These are phyloP conservation scores for Aspergillus terreus DNA, from an alignment of 2,329 filamentous ascomycete genomes.

Conservation along the genomic window DNA sequence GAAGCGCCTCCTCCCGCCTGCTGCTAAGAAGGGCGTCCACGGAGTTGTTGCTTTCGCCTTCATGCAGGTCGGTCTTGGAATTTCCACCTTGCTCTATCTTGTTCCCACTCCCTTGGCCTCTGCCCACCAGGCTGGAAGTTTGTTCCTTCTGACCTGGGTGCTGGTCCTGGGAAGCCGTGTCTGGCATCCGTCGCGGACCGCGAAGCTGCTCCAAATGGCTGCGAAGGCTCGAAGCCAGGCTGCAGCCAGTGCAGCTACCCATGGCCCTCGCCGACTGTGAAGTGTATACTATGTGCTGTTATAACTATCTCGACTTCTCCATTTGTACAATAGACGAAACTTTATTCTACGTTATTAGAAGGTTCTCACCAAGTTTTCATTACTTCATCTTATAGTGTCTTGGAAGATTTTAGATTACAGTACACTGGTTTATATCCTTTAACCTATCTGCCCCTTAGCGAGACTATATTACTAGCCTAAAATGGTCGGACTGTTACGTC, in stretches of 20 bases:
- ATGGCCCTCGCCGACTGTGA: constrained; percentile 19
- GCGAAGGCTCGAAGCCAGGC: constrained; percentile 32
- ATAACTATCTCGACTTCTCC: constrained; percentile 15
- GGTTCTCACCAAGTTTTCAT: neutral
- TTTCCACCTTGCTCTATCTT: constrained; percentile 88
- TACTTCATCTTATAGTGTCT: no score
- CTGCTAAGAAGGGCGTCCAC: constrained; percentile 65
- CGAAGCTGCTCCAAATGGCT: constrained; percentile 54
- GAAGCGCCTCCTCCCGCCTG: constrained; percentile 52
- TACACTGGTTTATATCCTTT: no score
- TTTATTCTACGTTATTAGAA: neutral
- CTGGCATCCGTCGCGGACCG: constrained; percentile 65
- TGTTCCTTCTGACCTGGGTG: constrained; percentile 79
- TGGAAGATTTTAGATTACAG: no score
- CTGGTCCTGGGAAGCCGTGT: constrained; percentile 75
- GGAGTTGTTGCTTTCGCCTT: constrained; percentile 80
- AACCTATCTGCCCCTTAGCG: no score
- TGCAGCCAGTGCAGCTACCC: constrained; percentile 19
- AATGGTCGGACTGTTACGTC: no score
- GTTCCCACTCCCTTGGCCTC: constrained; percentile 86
- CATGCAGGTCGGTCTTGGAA: constrained; percentile 80
- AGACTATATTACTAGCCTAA: no score
- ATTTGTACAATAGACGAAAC: constrained; percentile 3
- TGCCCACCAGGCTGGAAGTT: constrained; percentile 84
- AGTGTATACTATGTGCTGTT: constrained; percentile 19